phyloP scores from a whole-genome alignment of 1,284 basidiomycete species.

The Cryptococcus sp. region DNA sequence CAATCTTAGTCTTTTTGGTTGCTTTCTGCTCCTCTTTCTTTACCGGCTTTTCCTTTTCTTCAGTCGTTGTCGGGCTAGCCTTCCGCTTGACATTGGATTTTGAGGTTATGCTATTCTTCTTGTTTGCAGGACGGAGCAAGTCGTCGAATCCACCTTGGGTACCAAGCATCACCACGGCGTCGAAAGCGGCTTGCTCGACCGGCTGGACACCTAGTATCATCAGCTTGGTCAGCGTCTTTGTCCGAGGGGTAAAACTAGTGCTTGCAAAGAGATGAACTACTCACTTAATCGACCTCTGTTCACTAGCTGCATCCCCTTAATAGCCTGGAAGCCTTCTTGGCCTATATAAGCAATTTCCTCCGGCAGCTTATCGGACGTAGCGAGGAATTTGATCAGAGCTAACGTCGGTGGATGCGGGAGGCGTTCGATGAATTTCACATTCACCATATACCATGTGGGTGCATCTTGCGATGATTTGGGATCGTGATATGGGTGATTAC shows the following conservation, averaged over 20 bases:
- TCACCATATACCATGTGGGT: conserved; percentile 90
- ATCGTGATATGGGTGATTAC: conserved; percentile 86
- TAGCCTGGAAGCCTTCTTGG: conserved; percentile 59
- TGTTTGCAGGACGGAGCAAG: conserved; percentile 6
- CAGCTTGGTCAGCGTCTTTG: background rate
- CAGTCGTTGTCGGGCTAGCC: background rate
- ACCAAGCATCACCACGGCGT: conserved; percentile 66
- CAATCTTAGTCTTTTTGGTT: conserved; percentile 12
- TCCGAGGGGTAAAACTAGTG: background rate
- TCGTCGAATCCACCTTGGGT: conserved; percentile 62
- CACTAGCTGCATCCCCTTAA: conserved; percentile 75
- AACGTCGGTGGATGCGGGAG: conserved; percentile 76
- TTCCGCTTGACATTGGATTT: background rate
- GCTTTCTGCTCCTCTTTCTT: background rate
- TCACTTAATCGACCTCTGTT: conserved; percentile 83
- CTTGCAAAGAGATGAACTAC: background rate
- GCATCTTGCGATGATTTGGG: conserved; percentile 70
- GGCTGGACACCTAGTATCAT: conserved; percentile 59
- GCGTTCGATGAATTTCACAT: conserved; percentile 70
- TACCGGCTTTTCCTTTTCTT: conserved; percentile 1
- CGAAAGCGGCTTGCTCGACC: conserved; percentile 70
- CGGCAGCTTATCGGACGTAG: conserved; percentile 54
- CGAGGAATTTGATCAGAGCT: conserved; percentile 69
- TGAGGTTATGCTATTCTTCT: background rate
- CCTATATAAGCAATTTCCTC: conserved; percentile 67